phyloP scores from a whole-genome alignment of 352 stramenopile species.

The Phytopythium mirpurense region DNA sequence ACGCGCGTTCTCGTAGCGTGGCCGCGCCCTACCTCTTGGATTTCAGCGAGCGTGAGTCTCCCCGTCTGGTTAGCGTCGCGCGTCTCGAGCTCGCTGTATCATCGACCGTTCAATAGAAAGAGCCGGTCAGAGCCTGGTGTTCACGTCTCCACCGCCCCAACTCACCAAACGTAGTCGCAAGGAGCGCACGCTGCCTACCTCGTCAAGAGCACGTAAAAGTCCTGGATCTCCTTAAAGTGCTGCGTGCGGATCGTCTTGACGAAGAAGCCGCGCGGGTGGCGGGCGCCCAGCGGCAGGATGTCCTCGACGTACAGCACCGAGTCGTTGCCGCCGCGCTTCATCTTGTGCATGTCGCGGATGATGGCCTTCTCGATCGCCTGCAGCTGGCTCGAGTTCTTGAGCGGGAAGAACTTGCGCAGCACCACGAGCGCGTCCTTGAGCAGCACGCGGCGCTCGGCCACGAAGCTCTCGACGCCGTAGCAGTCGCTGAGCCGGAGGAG shows the following conservation, averaged over 20 bases:
- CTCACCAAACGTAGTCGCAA: neutral
- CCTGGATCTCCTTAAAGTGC: constrained; percentile 82
- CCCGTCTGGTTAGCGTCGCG: constrained; percentile 38
- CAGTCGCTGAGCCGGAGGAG: constrained; percentile 41
- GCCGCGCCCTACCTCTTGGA: constrained; percentile 16
- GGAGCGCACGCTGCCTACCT: constrained; percentile 21
- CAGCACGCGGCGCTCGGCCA: constrained; percentile 41
- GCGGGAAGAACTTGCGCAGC: constrained; percentile 70
- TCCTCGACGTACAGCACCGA: constrained; percentile 72
- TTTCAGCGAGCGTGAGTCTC: constrained; percentile 30
- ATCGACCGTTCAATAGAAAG: neutral
- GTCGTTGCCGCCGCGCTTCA: constrained; percentile 62
- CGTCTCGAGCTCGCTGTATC: constrained; percentile 52
- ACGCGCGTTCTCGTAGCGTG: neutral
- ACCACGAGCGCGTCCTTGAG: constrained; percentile 71
- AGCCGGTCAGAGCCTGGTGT: neutral
- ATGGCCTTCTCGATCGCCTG: constrained; percentile 73
- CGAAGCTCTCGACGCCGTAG: constrained; percentile 56
- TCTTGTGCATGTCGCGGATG: constrained; percentile 78
- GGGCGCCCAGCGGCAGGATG: constrained; percentile 42
- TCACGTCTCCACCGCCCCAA: neutral
- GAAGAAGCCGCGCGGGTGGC: constrained; percentile 61
- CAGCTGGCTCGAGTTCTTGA: constrained; percentile 68
- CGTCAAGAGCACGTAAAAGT: constrained; percentile 55
- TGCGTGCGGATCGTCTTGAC: constrained; percentile 75